These are phyloP conservation scores for Ophiostoma angusticollis DNA, from an alignment of 2,329 filamentous ascomycete species.

Conservation along the genomic window DNA sequence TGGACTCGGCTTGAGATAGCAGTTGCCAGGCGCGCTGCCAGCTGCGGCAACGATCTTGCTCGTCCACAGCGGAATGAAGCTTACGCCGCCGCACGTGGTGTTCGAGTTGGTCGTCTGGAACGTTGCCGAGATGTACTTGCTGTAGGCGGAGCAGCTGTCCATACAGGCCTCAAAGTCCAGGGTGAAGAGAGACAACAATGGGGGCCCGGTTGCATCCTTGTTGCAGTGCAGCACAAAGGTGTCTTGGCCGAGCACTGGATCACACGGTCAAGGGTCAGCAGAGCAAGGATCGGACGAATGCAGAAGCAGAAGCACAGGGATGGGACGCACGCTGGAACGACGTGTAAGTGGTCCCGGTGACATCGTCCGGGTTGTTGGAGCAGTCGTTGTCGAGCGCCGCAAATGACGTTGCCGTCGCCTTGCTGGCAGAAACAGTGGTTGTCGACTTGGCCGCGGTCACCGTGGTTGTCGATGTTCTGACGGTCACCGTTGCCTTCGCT, in stretches of 20 bases:
- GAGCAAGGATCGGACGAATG: neutral
- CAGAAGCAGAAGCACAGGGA: neutral
- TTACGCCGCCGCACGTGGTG: slow-evolving; percentile 26
- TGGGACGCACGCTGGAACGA: slow-evolving; percentile 23
- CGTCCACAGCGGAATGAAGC: slow-evolving; percentile 32
- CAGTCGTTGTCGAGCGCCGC: slow-evolving; percentile 28
- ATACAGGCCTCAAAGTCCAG: slow-evolving; percentile 32
- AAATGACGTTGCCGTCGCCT: slow-evolving; percentile 18
- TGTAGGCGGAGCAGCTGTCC: slow-evolving; percentile 32
- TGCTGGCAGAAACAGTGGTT: neutral
- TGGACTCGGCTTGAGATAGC: slow-evolving; percentile 30
- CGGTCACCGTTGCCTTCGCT: too few relatives aligned
- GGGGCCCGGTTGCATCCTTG: slow-evolving; percentile 24
- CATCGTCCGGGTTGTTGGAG: slow-evolving; percentile 21
- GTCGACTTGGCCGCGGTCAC: too few relatives aligned
- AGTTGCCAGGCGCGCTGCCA: slow-evolving; percentile 30
- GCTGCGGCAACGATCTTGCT: slow-evolving; percentile 21
- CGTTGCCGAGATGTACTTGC: slow-evolving; percentile 17
- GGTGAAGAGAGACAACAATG: slow-evolving; percentile 29
- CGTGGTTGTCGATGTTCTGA: too few relatives aligned
- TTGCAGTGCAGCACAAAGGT: slow-evolving; percentile 33
- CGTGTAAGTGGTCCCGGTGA: slow-evolving; percentile 27
- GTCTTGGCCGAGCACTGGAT: slow-evolving; percentile 25
- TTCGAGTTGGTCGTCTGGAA: slow-evolving; percentile 16
- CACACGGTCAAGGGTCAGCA: too few relatives aligned